A percentile compares a stretch with the other conserved stretches of the same genome.
Evolutionary conservation across 805 yeast species (phyloP).

Genomic region (Barnettozyma californica): DNA sequence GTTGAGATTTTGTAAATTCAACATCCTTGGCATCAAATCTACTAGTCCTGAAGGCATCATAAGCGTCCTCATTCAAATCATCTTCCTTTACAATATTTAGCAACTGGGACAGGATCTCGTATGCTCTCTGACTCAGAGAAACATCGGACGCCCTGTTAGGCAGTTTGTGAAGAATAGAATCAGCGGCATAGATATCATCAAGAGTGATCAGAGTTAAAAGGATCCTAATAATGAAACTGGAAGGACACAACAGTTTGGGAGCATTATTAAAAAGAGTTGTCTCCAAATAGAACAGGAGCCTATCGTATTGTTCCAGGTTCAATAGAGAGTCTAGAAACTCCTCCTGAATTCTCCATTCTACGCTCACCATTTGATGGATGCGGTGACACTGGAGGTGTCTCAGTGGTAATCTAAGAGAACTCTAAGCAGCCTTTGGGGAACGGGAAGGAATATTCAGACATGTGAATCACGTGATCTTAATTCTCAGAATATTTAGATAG

Average conservation of each 20-base stretch:
- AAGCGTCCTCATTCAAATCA: neutral
- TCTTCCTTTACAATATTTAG: conserved; percentile 10
- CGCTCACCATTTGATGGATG: neutral
- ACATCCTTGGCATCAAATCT: conserved; percentile 12
- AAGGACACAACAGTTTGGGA: conserved; percentile 28
- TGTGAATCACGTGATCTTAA: too few relatives aligned
- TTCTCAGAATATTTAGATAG: too few relatives aligned
- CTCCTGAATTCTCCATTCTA: conserved; percentile 9
- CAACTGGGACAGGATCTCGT: conserved; percentile 25
- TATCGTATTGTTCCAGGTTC: conserved; percentile 30
- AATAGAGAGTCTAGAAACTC: conserved; percentile 19
- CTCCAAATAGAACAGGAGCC: conserved; percentile 33
- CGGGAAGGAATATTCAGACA: too few relatives aligned
- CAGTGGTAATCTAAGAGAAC: too few relatives aligned
- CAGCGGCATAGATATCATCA: conserved; percentile 23
- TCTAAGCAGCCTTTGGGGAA: too few relatives aligned
- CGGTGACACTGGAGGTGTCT: too few relatives aligned
- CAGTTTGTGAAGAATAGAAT: conserved; percentile 23
- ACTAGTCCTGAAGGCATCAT: conserved; percentile 1
- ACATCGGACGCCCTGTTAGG: conserved; percentile 23
- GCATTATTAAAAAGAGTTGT: conserved; percentile 18
- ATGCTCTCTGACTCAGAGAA: conserved; percentile 29
- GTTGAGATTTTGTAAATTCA: conserved; percentile 9
- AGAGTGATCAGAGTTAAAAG: conserved; percentile 34
- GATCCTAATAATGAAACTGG: conserved; percentile 28